phyloP scores from a whole-genome alignment of 108 stramenopile species.

The Craspedostauros australis region DNA sequence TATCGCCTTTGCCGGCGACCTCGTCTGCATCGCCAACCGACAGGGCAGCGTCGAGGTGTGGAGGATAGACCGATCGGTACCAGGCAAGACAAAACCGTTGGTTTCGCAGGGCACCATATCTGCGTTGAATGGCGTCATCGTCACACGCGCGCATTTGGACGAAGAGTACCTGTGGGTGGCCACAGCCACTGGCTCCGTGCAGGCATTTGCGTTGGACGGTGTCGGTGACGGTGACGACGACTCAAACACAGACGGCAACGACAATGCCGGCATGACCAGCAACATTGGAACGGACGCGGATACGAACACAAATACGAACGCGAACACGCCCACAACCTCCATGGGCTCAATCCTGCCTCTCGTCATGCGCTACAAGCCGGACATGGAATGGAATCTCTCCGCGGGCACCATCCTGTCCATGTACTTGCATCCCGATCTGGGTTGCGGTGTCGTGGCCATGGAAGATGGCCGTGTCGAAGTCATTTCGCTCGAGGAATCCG shows the following conservation, averaged over 20 bases:
- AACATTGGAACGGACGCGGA: too few relatives aligned
- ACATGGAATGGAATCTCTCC: constrained; percentile 5
- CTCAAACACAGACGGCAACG: too few relatives aligned
- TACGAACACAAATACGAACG: too few relatives aligned
- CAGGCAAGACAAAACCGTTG: constrained; percentile 3
- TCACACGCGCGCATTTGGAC: constrained; percentile 16
- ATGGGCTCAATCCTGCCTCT: constrained; percentile 11
- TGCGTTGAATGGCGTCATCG: constrained; percentile 9
- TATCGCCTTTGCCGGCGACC: constrained; percentile 8
- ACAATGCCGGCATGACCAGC: too few relatives aligned
- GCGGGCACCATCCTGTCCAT: constrained; percentile 6
- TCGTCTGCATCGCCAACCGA: constrained; percentile 14
- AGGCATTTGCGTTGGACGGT: constrained; percentile 6
- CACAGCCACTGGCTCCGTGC: constrained; percentile 11
- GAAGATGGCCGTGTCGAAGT: constrained; percentile 15
- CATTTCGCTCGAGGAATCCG: constrained; percentile 12
- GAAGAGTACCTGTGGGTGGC: constrained; percentile 26
- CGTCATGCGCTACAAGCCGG: constrained; percentile 11
- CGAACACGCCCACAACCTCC: too few relatives aligned
- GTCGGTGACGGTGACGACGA: too few relatives aligned
- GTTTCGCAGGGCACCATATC: constrained; percentile 18
- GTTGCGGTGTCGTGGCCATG: constrained; percentile 13
- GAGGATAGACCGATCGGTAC: constrained; percentile 7
- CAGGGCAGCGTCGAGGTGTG: constrained; percentile 13
- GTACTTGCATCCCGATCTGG: constrained; percentile 5